phyloP scores from a whole-genome alignment of 306 rosid species.

The Oxytropis ochrocephala region DNA sequence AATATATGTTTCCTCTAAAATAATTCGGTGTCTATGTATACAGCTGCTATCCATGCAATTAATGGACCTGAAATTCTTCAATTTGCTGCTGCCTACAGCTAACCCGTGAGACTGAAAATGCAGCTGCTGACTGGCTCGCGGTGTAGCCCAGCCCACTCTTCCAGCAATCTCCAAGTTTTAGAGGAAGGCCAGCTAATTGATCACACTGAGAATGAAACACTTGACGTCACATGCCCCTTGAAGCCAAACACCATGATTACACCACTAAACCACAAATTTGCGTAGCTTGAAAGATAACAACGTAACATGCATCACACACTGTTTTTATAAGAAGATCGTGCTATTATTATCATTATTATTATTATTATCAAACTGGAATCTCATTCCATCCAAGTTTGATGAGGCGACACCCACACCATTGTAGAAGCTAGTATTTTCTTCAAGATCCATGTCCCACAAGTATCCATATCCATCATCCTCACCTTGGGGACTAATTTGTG shows the following conservation, averaged over 20 bases:
- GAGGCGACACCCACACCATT: constrained; percentile 41
- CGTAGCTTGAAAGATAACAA: constrained; percentile 9
- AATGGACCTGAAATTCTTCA: no score
- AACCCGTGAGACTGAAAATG: no score
- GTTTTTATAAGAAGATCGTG: constrained; percentile 45
- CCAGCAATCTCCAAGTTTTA: no score
- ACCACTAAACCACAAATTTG: constrained; percentile 30
- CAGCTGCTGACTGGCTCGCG: no score
- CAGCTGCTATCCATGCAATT: no score
- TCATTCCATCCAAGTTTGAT: constrained; percentile 51
- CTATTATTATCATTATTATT: constrained; percentile 42
- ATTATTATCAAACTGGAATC: constrained; percentile 58
- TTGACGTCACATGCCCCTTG: constrained; percentile 18
- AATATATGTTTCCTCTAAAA: no score
- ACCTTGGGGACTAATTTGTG: constrained; percentile 38
- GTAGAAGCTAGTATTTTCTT: constrained; percentile 43
- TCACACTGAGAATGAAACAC: constrained; percentile 23
- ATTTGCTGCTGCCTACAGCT: no score
- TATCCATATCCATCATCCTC: constrained; percentile 58
- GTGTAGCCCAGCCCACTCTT: no score
- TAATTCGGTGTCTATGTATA: no score
- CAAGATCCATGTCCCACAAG: constrained; percentile 76
- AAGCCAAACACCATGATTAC: constrained; percentile 35
- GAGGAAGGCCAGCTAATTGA: no score
- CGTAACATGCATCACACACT: neutral